Percentiles rank a stretch among this genome's conserved stretches.
Evolutionary conservation across 2,329 filamentous ascomycete species (phyloP).

Genomic region (Paraconiothyrium sp.): DNA sequence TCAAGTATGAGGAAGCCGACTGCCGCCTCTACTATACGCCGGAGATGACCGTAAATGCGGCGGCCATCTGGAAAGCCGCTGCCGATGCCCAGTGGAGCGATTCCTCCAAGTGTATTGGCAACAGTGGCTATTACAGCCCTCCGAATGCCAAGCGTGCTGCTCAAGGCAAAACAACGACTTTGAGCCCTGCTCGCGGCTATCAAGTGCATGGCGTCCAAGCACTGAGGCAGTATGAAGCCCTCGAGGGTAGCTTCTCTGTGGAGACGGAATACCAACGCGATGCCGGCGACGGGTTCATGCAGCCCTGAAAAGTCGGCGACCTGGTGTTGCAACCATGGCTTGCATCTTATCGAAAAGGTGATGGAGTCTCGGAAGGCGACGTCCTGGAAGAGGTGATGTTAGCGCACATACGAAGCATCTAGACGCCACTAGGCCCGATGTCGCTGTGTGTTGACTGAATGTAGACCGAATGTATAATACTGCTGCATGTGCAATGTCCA

Average conservation of each 20-base stretch:
- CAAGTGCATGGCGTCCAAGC: constrained; percentile 28
- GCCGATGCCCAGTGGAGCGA: constrained; percentile 48
- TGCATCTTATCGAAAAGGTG: neutral
- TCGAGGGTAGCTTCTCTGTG: constrained; percentile 39
- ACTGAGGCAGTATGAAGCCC: constrained; percentile 32
- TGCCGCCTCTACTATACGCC: constrained; percentile 53
- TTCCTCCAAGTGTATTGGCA: constrained; percentile 43
- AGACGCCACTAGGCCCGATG: neutral
- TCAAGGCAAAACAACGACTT: constrained; percentile 32
- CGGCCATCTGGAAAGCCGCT: constrained; percentile 50
- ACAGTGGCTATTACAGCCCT: constrained; percentile 34
- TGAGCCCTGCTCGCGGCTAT: constrained; percentile 30
- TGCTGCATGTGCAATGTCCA: constrained; percentile 6
- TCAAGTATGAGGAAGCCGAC: constrained; percentile 51
- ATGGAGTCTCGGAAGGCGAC: neutral
- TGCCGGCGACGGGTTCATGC: constrained; percentile 46
- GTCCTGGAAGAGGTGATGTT: neutral
- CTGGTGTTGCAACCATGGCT: neutral
- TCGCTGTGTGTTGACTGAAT: constrained; percentile 16
- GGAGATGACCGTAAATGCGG: constrained; percentile 52
- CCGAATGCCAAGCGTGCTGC: constrained; percentile 1
- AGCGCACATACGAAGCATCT: constrained; percentile 3
- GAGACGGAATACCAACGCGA: constrained; percentile 38
- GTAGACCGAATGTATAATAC: constrained; percentile 2
- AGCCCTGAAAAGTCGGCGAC: constrained; percentile 32